Conservation (phyloP, 176 grass and related monocot genomes). For the Carex myosuroides region DNA sequence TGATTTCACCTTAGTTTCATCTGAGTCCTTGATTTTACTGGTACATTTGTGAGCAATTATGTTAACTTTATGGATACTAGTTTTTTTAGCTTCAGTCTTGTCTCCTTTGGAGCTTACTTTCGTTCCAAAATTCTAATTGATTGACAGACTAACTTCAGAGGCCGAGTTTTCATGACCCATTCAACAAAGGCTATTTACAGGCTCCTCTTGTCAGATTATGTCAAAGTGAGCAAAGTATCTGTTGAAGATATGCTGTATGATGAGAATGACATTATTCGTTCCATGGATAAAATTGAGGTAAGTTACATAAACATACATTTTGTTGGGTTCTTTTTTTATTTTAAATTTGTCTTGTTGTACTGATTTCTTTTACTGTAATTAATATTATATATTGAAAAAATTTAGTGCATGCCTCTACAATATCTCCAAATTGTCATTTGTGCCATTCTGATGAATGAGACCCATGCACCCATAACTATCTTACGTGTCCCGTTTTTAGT, state of each 20-base stretch:
- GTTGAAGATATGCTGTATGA: constrained; percentile 91
- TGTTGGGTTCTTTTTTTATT: not conserved
- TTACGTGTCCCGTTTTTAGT: not conserved
- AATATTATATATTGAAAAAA: not conserved
- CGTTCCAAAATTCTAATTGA: not conserved
- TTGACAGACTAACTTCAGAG: constrained; percentile 80
- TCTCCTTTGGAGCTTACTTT: not conserved
- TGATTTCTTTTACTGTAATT: not conserved
- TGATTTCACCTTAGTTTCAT: not conserved
- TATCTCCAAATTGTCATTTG: too few species aligned
- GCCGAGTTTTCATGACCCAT: constrained; percentile 92
- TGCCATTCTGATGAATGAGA: not conserved
- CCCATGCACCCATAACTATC: not conserved
- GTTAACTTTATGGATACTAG: too few species aligned
- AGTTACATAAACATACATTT: not conserved
- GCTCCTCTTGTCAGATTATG: constrained; percentile 73
- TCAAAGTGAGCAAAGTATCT: constrained; percentile 97
- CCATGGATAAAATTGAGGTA: constrained; percentile 96
- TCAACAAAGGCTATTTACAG: constrained; percentile 94
- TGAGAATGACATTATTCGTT: constrained; percentile 73
- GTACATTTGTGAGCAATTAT: not conserved
- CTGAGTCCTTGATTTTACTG: not conserved
- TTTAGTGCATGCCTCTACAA: constrained; percentile 4
- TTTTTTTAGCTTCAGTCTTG: not conserved
- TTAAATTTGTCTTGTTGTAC: not conserved